Conservation (phyloP, 2,329 filamentous ascomycete genomes). For the Paramyrothecium sp. region DNA sequence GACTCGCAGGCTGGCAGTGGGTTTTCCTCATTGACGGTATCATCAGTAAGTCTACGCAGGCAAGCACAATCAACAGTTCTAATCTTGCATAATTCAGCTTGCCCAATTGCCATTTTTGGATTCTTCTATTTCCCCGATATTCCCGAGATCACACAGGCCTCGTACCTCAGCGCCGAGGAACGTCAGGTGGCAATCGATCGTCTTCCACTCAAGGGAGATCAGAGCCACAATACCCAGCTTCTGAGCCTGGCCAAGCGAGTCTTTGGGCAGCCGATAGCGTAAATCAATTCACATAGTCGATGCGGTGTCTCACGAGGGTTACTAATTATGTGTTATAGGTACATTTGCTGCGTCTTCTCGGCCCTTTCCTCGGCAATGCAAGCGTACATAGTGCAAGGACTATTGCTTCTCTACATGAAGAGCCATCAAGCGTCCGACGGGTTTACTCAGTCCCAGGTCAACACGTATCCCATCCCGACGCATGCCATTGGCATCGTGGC, state of each 20-base stretch:
- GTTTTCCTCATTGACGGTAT: slow-evolving; percentile 24
- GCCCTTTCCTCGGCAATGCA: slow-evolving; percentile 9
- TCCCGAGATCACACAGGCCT: slow-evolving; percentile 32
- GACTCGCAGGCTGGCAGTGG: slow-evolving; percentile 48
- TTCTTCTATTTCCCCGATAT: slow-evolving; percentile 18
- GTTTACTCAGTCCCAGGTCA: slow-evolving; percentile 19
- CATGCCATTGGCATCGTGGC: slow-evolving; percentile 22
- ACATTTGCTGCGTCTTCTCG: not conserved
- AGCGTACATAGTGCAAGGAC: slow-evolving; percentile 18
- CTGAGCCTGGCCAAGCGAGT: slow-evolving; percentile 24
- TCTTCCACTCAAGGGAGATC: slow-evolving; percentile 26
- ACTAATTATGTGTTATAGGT: not conserved
- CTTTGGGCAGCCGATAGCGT: slow-evolving; percentile 23
- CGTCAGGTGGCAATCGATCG: slow-evolving; percentile 24
- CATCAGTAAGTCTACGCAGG: slow-evolving; percentile 7
- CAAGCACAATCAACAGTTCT: not conserved
- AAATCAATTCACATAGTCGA: not conserved
- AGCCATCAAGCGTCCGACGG: slow-evolving; percentile 8
- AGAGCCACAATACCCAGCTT: slow-evolving; percentile 30
- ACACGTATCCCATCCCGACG: slow-evolving; percentile 20
- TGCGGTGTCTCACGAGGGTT: slow-evolving; percentile 6
- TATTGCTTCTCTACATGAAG: slow-evolving; percentile 22
- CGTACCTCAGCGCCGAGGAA: slow-evolving; percentile 29
- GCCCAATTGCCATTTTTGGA: slow-evolving; percentile 17
- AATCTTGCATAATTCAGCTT: not conserved